Base-by-base conservation (phyloP, 78 protist genomes). In the Creolimax fragrantissima region DNA sequence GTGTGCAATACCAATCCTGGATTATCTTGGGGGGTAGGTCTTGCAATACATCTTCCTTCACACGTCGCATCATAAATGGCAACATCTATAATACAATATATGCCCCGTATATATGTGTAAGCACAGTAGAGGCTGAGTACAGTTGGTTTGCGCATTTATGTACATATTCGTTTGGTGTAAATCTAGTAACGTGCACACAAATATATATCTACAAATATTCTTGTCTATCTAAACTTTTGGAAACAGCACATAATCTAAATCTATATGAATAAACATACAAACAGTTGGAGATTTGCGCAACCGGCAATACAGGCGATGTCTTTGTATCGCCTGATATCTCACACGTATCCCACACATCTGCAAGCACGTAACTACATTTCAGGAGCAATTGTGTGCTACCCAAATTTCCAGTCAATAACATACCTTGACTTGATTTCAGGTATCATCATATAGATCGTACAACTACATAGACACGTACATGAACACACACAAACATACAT, bases 21-120 rank as follows among this genome's bases (percentile, higher is more conserved):
- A 98, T 97, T 44, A 96, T 97, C 95, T 99, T 99, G 42, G 99
- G 99, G 11, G 99, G 99, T 35, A 99, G 95, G 89, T 98, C 99
- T 4, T 81, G 5, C 11, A 98, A 95, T 35, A 99, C 99, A 42
- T 96, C 96, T 58, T 89, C 95, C 95, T 99, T 99, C 43, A 96
- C 39, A 24, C 99, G 93, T 3, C 99, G 97, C 58, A 99, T 85
- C 43, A 98, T 36, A 92, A 99, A 97, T 0, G 99, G 99, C 35
- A 97, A 94, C 45, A 98, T 98, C 84, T 96, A 98, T 39, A 96
- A 88, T 90, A 97, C 98, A 41, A 97, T 96, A 45, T 47, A 47
- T 47, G 11, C 11, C 24, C 0, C 0, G 24, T 58, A 58, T 58
- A 58, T 58, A 58, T 58, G 24, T 58, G 0, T 58, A 58, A 32